Conservation (phyloP, 2,329 filamentous ascomycete genomes). For the Paramyrothecium roridum region DNA sequence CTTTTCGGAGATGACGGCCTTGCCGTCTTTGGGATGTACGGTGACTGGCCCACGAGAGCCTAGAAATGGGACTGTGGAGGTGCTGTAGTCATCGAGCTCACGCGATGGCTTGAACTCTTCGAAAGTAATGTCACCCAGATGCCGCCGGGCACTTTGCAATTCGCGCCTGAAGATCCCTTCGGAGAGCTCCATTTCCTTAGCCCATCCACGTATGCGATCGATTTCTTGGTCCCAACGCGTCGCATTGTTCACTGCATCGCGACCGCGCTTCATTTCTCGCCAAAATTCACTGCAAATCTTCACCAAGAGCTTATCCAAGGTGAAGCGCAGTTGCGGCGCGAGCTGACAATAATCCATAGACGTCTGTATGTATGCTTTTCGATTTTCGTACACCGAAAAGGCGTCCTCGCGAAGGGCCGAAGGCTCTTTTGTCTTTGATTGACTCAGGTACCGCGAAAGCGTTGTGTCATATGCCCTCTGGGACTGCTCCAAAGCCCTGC, state of each 20-base stretch:
- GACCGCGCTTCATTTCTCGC: constrained; percentile 74
- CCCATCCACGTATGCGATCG: constrained; percentile 89
- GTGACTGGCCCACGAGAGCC: constrained; percentile 67
- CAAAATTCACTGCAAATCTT: constrained; percentile 82
- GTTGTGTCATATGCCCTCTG: constrained; percentile 84
- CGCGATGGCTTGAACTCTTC: constrained; percentile 73
- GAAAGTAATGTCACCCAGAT: constrained; percentile 77
- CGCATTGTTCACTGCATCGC: constrained; percentile 64
- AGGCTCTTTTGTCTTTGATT: constrained; percentile 91
- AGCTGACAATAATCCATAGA: constrained; percentile 91
- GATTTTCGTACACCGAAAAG: constrained; percentile 89
- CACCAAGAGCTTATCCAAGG: constrained; percentile 83
- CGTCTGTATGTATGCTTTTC: constrained; percentile 85
- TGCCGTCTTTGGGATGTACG: constrained; percentile 52
- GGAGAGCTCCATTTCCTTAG: constrained; percentile 88
- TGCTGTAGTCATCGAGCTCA: constrained; percentile 88
- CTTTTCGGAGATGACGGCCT: constrained; percentile 65
- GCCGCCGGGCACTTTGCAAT: constrained; percentile 71
- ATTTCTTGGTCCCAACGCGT: constrained; percentile 74
- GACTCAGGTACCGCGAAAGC: constrained; percentile 75
- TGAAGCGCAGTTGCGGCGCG: constrained; percentile 79
- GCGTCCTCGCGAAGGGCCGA: constrained; percentile 91
- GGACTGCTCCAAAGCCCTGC: constrained; percentile 69
- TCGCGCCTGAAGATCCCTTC: constrained; percentile 81
- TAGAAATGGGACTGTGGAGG: constrained; percentile 85